phyloP scores from a whole-genome alignment of 2,329 filamentous ascomycete species.

The Botrytis squamosa region DNA sequence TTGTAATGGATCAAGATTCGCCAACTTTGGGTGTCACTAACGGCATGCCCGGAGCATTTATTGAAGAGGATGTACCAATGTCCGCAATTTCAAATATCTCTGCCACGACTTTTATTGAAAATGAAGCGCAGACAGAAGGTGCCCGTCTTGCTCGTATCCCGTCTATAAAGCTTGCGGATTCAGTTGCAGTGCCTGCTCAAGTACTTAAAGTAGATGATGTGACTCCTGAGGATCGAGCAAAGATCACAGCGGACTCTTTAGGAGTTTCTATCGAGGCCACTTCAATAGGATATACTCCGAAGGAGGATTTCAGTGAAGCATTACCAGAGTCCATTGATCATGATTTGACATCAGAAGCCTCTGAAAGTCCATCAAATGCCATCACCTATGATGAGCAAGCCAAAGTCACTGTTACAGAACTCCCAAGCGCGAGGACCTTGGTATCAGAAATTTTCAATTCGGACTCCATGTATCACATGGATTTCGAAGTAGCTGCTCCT shows the following conservation, averaged over 20 bases:
- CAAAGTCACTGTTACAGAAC: not conserved
- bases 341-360: conserved; percentile 25
- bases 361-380: not conserved
- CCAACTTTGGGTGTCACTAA: conserved; percentile 57
- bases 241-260: conserved; percentile 28
- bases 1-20: conserved; percentile 50
- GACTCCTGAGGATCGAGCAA: not conserved
- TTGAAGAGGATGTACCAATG: conserved; percentile 50
- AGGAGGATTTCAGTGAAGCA: conserved; percentile 21
- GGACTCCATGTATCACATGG: not conserved
- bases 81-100: conserved; percentile 61
- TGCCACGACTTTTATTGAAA: conserved; percentile 69
- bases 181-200: not conserved
- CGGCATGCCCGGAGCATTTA: conserved; percentile 61
- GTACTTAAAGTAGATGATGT: conserved; percentile 4
- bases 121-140: conserved; percentile 64
- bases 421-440: not conserved
- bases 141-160: conserved; percentile 30
- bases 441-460: not conserved
- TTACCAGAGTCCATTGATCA: conserved; percentile 3
- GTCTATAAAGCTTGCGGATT: conserved; percentile 13
- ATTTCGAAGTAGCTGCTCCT: not conserved
- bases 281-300: conserved; percentile 31
- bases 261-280: conserved; percentile 28
- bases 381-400: not conserved